Evolutionary conservation across 257 asterid species (phyloP), one percentile per base, ranked within the genome.

Genomic region (Solanum microdontum): DNA sequence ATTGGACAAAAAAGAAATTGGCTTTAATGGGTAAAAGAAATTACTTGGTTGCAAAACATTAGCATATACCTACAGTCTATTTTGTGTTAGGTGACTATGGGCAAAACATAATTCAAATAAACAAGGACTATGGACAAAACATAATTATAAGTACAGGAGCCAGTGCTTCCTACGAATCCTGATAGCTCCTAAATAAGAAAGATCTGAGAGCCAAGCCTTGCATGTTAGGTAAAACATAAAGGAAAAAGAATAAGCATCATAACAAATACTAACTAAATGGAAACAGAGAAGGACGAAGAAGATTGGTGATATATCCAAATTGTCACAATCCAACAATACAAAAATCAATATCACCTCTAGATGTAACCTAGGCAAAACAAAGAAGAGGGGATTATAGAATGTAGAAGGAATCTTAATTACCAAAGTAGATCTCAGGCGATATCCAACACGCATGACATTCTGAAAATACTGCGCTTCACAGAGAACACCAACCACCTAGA

Each of bases 381-480:
- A 82, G 40, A 48, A 82, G 28, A 34, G 74, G 55, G 33, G 30
- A 66, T 55, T 3, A 28, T 26, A 26, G 62, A 39, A 70, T 39
- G 28, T 60, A 32, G 12, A 86, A 36, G 28, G 80, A 77, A 77
- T 70, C 45, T 69, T 88, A 76, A 93, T 94, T 90, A 97, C 99
- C 94, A 97, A 91, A 62, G 99, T 94, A 87, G 99, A 92, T 89
- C 97, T 94, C 91, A 97, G 91, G 68, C 99, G 98, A 91, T 86
- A 95, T 84, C 99, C 99, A 89, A 94, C 99, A 83, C 99, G 98
- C 98, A 95, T 94, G 92, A 97, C 99, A 87, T 95, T 95, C 86
- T 95, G 99, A 89, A 95, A 97, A 88, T 97, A 97, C 89, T 97
- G 99, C 88, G 98, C 98, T 94, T 96, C 99, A 89, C 95, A 94